These are phyloP conservation scores for Auricularia sp. DNA, from an alignment of 768 basidiomycete genomes.

Conservation along the genomic window DNA sequence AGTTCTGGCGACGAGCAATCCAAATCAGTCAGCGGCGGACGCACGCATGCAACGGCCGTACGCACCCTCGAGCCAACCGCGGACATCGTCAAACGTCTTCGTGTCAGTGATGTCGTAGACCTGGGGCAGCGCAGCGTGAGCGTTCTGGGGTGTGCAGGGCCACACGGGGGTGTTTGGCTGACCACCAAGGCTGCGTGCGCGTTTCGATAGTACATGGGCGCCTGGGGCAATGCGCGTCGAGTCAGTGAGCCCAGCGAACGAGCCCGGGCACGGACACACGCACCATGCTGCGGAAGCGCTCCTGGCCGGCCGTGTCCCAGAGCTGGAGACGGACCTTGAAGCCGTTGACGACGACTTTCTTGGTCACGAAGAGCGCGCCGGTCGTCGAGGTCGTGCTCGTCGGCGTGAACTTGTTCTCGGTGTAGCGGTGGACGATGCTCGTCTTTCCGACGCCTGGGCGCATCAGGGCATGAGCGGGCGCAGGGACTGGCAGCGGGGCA, in stretches of 20 bases:
- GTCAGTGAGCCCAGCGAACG: constrained; percentile 5
- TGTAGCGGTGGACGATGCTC: constrained; percentile 81
- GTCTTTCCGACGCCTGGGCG: constrained; percentile 80
- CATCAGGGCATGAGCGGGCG: not conserved
- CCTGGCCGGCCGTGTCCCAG: constrained; percentile 86
- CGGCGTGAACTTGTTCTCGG: constrained; percentile 81
- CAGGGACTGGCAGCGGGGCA: constrained; percentile 8
- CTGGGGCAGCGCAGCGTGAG: not conserved
- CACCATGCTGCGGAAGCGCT: constrained; percentile 85
- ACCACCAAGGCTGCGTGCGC: constrained; percentile 83
- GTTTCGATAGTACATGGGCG: constrained; percentile 94
- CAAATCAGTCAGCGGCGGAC: constrained; percentile 10
- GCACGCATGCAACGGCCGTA: constrained; percentile 2
- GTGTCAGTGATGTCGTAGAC: constrained; percentile 91
- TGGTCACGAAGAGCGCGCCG: constrained; percentile 88
- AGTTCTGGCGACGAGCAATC: constrained; percentile 41
- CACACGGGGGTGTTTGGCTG: not conserved
- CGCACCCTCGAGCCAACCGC: constrained; percentile 80
- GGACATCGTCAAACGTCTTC: constrained; percentile 79
- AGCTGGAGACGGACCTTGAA: constrained; percentile 56
- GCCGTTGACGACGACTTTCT: constrained; percentile 80
- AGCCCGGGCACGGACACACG: constrained; percentile 15
- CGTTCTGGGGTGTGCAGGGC: not conserved
- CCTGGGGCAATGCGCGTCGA: constrained; percentile 33
- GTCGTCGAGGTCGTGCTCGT: constrained; percentile 84